Conservation (phyloP, 1,284 basidiomycete species). For the Trichosporon asahii region DNA sequence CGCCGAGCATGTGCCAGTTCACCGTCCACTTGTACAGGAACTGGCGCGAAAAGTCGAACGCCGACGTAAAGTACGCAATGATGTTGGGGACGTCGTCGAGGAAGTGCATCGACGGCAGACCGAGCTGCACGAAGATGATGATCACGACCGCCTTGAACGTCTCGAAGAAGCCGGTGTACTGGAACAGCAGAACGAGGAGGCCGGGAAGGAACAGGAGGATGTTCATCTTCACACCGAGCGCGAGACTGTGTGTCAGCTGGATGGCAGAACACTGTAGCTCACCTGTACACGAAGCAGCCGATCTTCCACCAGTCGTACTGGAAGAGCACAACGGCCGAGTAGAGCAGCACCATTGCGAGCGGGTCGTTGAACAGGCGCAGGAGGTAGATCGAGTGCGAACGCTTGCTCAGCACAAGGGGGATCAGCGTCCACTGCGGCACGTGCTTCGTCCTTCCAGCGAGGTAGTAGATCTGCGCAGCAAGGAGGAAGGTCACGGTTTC, state of each 20-base stretch:
- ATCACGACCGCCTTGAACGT: slow-evolving; percentile 57
- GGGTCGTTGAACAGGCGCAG: slow-evolving; percentile 95
- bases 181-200: slow-evolving; percentile 73
- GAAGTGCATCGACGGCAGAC: slow-evolving; percentile 73
- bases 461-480: slow-evolving; percentile 66
- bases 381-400: slow-evolving; percentile 89
- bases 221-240: slow-evolving; percentile 95
- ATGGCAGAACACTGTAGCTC: slow-evolving; percentile 33
- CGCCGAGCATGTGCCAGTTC: slow-evolving; percentile 87
- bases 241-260: slow-evolving; percentile 58
- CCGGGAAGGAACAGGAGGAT: slow-evolving; percentile 88
- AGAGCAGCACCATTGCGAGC: slow-evolving; percentile 66
- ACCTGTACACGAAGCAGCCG: slow-evolving; percentile 55
- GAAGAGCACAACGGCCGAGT: slow-evolving; percentile 53
- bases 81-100: slow-evolving; percentile 29
- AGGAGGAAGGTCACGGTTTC: slow-evolving; percentile 67
- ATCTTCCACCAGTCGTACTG: slow-evolving; percentile 59
- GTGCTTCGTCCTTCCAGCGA: slow-evolving; percentile 53
- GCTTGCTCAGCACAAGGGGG: slow-evolving; percentile 79
- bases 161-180: slow-evolving; percentile 59
- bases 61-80: slow-evolving; percentile 65
- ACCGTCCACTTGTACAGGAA: slow-evolving; percentile 98
- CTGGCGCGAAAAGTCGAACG: slow-evolving; percentile 83
- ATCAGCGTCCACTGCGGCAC: slow-evolving; percentile 74
- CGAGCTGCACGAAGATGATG: slow-evolving; percentile 56